Evolutionary conservation across 345 rosid genomes (phyloP).

Genomic region (Corchorus capsularis): DNA sequence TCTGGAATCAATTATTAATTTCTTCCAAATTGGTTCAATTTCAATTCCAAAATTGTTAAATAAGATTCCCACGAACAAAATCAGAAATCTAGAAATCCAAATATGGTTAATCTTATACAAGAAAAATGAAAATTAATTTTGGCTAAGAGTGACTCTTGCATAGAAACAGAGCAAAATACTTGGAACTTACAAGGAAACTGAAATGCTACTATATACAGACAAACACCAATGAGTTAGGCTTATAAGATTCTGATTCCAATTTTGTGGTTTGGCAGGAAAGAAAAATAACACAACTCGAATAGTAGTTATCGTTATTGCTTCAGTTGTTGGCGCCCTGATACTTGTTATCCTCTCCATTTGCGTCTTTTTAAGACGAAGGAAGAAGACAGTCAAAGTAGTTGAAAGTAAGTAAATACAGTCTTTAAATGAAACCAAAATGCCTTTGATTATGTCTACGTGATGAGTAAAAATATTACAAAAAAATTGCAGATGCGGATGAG

Average conservation of each 20-base stretch:
- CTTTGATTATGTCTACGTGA: not conserved
- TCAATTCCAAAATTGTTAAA: too few species aligned
- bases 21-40: too few species aligned
- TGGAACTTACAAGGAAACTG: not conserved
- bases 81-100: too few species aligned
- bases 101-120: too few species aligned
- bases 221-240: too few species aligned
- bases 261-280: slow-evolving; percentile 11
- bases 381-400: not conserved
- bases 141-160: too few species aligned
- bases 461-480: too few species aligned
- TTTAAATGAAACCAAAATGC: not conserved
- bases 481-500: slow-evolving; percentile 12
- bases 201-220: too few species aligned
- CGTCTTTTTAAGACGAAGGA: slow-evolving; percentile 3
- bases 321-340: not conserved
- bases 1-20: too few species aligned
- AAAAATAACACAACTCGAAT: slow-evolving; percentile 6
- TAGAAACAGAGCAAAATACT: not conserved
- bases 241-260: not conserved
- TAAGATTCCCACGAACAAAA: too few species aligned
- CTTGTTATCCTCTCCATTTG: slow-evolving; percentile 7
- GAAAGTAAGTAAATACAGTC: slow-evolving; percentile 19
- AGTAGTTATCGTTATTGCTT: slow-evolving; percentile 9
- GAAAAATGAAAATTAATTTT: too few species aligned